Conservation (phyloP, 768 basidiomycete genomes). For the Imleria badia region DNA sequence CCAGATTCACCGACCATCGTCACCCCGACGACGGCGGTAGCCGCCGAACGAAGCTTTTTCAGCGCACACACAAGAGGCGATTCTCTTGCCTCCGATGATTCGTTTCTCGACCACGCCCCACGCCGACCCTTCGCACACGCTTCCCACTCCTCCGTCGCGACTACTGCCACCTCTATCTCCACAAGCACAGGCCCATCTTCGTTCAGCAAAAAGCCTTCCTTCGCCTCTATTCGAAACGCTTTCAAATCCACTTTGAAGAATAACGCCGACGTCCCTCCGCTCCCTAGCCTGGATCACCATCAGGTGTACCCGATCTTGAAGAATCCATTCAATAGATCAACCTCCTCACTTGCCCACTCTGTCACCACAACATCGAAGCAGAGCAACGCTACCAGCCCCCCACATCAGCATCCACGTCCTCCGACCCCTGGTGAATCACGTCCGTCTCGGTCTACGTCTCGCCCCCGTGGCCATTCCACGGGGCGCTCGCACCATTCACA, state of each 20-base stretch:
- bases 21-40: conserved; percentile 46
- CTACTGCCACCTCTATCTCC: conserved; percentile 34
- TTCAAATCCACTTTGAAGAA: conserved; percentile 65
- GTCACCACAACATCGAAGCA: conserved; percentile 39
- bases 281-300: conserved; percentile 63
- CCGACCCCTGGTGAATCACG: conserved; percentile 53
- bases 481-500: conserved; percentile 79
- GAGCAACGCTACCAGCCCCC: conserved; percentile 46
- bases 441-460: conserved; percentile 35
- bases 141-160: conserved; percentile 68
- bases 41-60: conserved; percentile 61
- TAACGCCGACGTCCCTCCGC: conserved; percentile 65
- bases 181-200: conserved; percentile 35
- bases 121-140: conserved; percentile 67
- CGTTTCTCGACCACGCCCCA: conserved; percentile 57
- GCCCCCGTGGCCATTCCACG: conserved; percentile 55
- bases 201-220: conserved; percentile 79
- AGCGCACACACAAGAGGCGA: conserved; percentile 65
- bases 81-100: conserved; percentile 77
- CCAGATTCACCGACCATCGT: conserved; percentile 64
- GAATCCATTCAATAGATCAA: conserved; percentile 82
- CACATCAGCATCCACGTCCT: conserved; percentile 51
- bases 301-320: conserved; percentile 69
- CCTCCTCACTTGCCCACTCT: conserved; percentile 65
- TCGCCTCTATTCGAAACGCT: conserved; percentile 83